These are phyloP conservation scores for Leccinum boreale DNA, from an alignment of 768 basidiomycete species.

Conservation along the genomic window DNA sequence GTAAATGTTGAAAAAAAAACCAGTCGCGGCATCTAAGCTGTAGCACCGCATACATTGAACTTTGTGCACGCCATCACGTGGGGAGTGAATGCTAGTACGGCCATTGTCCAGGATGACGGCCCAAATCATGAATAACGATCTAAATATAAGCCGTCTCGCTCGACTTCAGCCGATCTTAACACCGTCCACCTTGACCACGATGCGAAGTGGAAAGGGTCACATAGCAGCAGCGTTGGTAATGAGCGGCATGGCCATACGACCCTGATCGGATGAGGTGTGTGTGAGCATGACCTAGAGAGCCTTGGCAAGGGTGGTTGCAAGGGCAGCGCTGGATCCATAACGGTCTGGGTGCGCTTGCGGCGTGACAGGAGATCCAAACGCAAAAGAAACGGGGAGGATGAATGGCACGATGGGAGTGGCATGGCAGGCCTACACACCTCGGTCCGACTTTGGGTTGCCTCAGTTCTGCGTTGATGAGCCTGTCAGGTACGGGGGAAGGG, in stretches of 20 bases:
- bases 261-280: conserved; percentile 75
- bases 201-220: conserved; percentile 77
- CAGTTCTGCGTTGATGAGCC: conserved; percentile 79
- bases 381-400: not conserved
- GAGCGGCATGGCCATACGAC: conserved; percentile 69
- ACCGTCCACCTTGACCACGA: conserved; percentile 66
- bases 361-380: not conserved
- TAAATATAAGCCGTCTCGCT: no score
- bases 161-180: conserved; percentile 47
- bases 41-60: no score
- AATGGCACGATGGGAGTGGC: not conserved
- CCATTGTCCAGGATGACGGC: not conserved
- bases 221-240: conserved; percentile 76
- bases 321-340: no score
- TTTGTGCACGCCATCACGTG: not conserved
- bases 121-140: not conserved
- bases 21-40: no score
- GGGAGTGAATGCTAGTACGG: no score
- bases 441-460: no score
- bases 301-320: conserved; percentile 63
- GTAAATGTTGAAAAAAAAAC: no score
- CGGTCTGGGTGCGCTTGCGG: conserved; percentile 33
- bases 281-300: conserved; percentile 68
- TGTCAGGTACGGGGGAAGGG: conserved; percentile 28
- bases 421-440: conserved; percentile 42